Base-by-base conservation (phyloP, 2,329 filamentous ascomycete species). In the Berkeleyomyces basicola region DNA sequence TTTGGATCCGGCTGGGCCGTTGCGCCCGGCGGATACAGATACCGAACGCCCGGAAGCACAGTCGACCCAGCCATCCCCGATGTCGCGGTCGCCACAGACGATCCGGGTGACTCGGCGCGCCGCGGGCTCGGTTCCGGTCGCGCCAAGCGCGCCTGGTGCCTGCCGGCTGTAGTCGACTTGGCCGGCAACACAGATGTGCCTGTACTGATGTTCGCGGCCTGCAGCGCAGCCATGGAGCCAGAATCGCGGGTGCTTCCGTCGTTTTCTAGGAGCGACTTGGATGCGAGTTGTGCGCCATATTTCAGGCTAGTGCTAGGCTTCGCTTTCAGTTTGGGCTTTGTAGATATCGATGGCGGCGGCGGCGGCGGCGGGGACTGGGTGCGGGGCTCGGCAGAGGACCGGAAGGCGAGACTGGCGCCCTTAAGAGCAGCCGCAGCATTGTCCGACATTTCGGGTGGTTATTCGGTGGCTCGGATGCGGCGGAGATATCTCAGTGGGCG, bases 361-460 rank as follows among this genome's bases (percentile, higher is more conserved):
- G 42, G 14, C 33, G 4, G 55, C 37, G 39, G 55, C n/a, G 36
- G 14, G 23, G 23, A 23, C 23, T 46, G 51, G 9, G 11, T 7
- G 58, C 11, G 31, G 14, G 14, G n/a, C 9, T 55, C 51, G 51
- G 16, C 23, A 47, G 58, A 36, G 42, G 42, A 59, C 37, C n/a
- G 47, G 42, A 59, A 59, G 1, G 58, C 58, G 4, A 59, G 58
- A 16, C 31, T 37, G 7, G 58, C 58, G 58, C 58, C 58, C 58
- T 59, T 33, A n/a, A 59, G 58, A 14, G 58, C 59, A 53, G 59
- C 59, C 36, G 59, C 57, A 59, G 42, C 47, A 37, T 61, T 61
- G 40, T 61, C 49, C 2, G 47, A 61, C 59, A 61, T 61, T 36
- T 6, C 23, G 10, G 36, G 40, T 16, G 11, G 14, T 16, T 47